Evolutionary conservation across 345 rosid genomes (phyloP).

Genomic region (Zanthoxylum bungeanum): DNA sequence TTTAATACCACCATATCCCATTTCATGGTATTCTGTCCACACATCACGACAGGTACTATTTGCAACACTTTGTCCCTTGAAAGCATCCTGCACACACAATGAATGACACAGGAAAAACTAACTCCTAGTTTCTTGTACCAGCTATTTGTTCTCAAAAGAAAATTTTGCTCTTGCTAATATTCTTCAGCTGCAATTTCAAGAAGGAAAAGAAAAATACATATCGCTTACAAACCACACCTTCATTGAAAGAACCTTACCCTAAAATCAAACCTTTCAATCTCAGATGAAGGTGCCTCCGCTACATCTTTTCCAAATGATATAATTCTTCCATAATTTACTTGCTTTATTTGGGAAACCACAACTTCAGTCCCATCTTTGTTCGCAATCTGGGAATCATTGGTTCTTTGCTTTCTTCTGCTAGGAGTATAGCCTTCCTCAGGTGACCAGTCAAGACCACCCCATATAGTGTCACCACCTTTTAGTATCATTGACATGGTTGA

Average conservation of each 20-base stretch:
- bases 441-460: constrained; percentile 73
- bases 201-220: no score
- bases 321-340: constrained; percentile 56
- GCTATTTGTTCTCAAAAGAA: neutral
- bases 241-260: constrained; percentile 37
- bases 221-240: neutral
- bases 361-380: constrained; percentile 16
- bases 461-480: constrained; percentile 68
- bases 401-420: constrained; percentile 29
- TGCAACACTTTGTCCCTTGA: constrained; percentile 32
- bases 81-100: constrained; percentile 37
- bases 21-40: constrained; percentile 65
- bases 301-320: constrained; percentile 62
- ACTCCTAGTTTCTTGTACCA: neutral
- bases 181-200: neutral
- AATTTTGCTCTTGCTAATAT: no score
- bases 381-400: constrained; percentile 16
- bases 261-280: constrained; percentile 47
- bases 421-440: constrained; percentile 45
- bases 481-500: constrained; percentile 76
- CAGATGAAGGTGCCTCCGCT: constrained; percentile 45
- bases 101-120: neutral
- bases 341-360: constrained; percentile 2
- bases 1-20: constrained; percentile 45
- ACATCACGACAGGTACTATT: constrained; percentile 45